Percentiles rank a stretch among this genome's conserved stretches.
Evolutionary conservation across 352 stramenopile species (phyloP).

Genomic region (Saprolegnia parasitica): DNA sequence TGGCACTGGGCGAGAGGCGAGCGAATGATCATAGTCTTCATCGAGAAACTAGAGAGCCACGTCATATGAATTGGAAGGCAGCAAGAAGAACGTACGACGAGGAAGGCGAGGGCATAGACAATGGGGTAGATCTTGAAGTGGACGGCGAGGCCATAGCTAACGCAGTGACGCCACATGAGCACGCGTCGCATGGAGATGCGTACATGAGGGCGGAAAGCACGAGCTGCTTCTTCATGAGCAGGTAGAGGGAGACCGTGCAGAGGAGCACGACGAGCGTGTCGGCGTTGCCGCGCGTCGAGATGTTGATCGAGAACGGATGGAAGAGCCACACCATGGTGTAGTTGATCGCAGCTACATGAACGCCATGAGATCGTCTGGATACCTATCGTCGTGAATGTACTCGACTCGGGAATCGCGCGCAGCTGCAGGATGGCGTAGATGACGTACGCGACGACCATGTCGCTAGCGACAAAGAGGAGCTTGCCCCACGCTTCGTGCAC

Average conservation of each 20-base stretch:
- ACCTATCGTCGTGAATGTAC: slow-evolving; percentile 31
- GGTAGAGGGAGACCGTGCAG: slow-evolving; percentile 88
- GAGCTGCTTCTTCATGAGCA: slow-evolving; percentile 78
- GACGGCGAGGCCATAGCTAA: slow-evolving; percentile 92
- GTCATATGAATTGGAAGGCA: not conserved
- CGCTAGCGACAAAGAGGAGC: slow-evolving; percentile 93
- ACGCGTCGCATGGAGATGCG: slow-evolving; percentile 15
- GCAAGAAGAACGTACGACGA: slow-evolving; percentile 51
- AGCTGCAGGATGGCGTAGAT: slow-evolving; percentile 83
- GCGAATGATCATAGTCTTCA: slow-evolving; percentile 44
- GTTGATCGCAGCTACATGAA: slow-evolving; percentile 25
- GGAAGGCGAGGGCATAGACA: slow-evolving; percentile 90
- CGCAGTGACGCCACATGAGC: not conserved
- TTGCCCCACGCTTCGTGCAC: slow-evolving; percentile 87
- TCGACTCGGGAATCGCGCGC: slow-evolving; percentile 49
- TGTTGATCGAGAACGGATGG: slow-evolving; percentile 98
- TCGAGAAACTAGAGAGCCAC: slow-evolving; percentile 68
- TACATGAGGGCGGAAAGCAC: slow-evolving; percentile 65
- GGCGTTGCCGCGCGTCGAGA: slow-evolving; percentile 97
- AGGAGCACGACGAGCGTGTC: slow-evolving; percentile 93
- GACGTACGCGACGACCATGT: slow-evolving; percentile 89
- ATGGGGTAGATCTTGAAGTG: slow-evolving; percentile 99
- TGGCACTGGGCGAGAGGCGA: slow-evolving; percentile 6
- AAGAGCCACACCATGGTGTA: slow-evolving; percentile 89
- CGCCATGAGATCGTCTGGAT: not conserved